Base-by-base conservation (phyloP, 768 basidiomycete genomes). In the Pulveroboletus sp. region DNA sequence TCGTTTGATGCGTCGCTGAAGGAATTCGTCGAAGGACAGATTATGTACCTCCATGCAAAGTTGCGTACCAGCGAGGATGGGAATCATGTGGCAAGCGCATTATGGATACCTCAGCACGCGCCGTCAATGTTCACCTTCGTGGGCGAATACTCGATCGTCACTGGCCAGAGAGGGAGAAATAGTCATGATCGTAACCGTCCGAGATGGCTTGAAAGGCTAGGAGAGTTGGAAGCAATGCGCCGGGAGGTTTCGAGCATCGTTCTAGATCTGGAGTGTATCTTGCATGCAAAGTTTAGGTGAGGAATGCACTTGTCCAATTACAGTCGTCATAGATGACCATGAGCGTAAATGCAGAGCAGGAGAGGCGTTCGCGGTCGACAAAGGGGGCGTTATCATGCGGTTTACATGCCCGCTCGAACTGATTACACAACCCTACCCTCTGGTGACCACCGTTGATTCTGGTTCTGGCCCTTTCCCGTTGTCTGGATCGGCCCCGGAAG, bases 91-190 rank as follows among this genome's bases (percentile, higher is more conserved):
- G 37, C 26, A 28, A 14, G 39, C 21, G 30, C 14, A 4, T 10
- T 35, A 11, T 44, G 44, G 35, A 47, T 28, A 18, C 21, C 35
- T 2, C 28, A 39, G 2, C 10, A 15, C 2, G 6, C 39, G 7
- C 53, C 53, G 13, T 55, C 57, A 46, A 7, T 45, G 4, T 68
- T 66, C 35, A 28, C 43, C 4, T 66, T 68, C 27, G 43, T 49
- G 14, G 64, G 64, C 18, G 66, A 66, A 45, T 66, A 66, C 31
- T 61, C 64, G 40, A 33, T 55, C 35, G 53, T 65, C 15, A 53
- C 46, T 0, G 57, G 54, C 2, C 56, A 54, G 35, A 45, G 43
- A 42, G 39, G n/a, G 32, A 4, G 1, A 36, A 13, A 27, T 6
- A n/a, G 14, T 13, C 33, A n/a, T 9, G 42, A 18, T 4, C 13